phyloP scores from a whole-genome alignment of 1,139 yeast genomes.

The Pichia sp. region DNA sequence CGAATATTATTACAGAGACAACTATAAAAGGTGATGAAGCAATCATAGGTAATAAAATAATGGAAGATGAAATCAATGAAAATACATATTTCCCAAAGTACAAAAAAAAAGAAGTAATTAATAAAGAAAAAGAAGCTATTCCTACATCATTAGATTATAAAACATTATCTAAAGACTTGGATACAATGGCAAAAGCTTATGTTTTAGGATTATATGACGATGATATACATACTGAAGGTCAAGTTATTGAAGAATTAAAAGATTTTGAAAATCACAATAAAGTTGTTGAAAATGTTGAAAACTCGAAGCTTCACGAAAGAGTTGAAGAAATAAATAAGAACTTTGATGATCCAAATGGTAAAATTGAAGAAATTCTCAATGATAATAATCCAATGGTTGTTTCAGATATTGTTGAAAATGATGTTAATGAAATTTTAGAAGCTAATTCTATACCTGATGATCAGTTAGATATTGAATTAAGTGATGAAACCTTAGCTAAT shows the following conservation, averaged over 20 bases:
- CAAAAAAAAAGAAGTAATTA: background rate
- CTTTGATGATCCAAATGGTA: slow-evolving; percentile 43
- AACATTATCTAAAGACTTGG: slow-evolving; percentile 39
- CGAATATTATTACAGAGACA: slow-evolving; percentile 1
- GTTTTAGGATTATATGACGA: slow-evolving; percentile 55
- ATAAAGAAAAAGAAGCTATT: slow-evolving; percentile 16
- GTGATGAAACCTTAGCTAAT: slow-evolving; percentile 35
- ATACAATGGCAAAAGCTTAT: slow-evolving; percentile 57
- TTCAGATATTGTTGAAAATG: slow-evolving; percentile 37
- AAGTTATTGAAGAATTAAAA: slow-evolving; percentile 46
- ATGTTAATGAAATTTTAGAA: slow-evolving; percentile 15
- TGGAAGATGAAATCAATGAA: background rate
- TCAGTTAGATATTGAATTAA: slow-evolving; percentile 29
- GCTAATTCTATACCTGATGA: slow-evolving; percentile 19
- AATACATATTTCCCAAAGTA: slow-evolving; percentile 12
- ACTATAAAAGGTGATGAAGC: slow-evolving; percentile 9
- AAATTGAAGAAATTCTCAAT: slow-evolving; percentile 34
- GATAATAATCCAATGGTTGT: slow-evolving; percentile 37
- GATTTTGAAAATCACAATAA: slow-evolving; percentile 52
- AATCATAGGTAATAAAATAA: background rate
- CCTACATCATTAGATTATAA: slow-evolving; percentile 37
- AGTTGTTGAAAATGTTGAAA: slow-evolving; percentile 35
- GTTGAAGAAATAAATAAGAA: slow-evolving; percentile 48
- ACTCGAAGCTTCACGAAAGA: slow-evolving; percentile 9
- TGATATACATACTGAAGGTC: slow-evolving; percentile 51